Evolutionary conservation across 1,284 basidiomycete species (phyloP).

Genomic region (Trichosporon inkin): DNA sequence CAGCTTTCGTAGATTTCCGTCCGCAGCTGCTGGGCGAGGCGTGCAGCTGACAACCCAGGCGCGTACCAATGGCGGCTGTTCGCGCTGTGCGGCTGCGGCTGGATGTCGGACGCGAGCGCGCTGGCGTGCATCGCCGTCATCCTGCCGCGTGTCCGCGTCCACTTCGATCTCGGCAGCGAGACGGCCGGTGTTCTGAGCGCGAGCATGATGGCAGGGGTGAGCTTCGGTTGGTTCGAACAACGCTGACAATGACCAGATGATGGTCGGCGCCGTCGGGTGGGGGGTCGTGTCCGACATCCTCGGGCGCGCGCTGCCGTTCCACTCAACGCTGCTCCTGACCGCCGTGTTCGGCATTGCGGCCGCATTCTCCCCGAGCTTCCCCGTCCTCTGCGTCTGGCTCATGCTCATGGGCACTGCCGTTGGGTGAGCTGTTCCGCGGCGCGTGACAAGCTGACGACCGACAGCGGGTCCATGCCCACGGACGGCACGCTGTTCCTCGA

Average conservation of each 20-base stretch:
- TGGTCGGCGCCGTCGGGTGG: slow-evolving; percentile 90
- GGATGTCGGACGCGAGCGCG: slow-evolving; percentile 54
- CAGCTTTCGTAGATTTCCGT: no score
- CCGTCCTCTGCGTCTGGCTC: slow-evolving; percentile 66
- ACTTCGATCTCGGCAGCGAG: slow-evolving; percentile 58
- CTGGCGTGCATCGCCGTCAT: slow-evolving; percentile 64
- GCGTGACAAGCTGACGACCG: background rate
- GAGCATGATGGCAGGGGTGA: slow-evolving; percentile 55
- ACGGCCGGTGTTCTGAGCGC: slow-evolving; percentile 36
- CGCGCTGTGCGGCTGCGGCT: slow-evolving; percentile 73
- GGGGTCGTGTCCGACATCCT: slow-evolving; percentile 79
- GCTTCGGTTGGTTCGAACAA: slow-evolving; percentile 27
- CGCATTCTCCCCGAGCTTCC: slow-evolving; percentile 70
- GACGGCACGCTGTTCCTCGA: slow-evolving; percentile 92
- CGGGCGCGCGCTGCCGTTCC: slow-evolving; percentile 85
- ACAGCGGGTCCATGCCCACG: slow-evolving; percentile 79
- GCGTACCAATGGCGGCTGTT: slow-evolving; percentile 25
- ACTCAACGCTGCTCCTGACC: slow-evolving; percentile 84
- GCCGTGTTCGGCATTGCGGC: slow-evolving; percentile 81
- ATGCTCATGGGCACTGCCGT: slow-evolving; percentile 89
- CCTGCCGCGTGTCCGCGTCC: slow-evolving; percentile 83
- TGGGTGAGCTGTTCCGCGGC: slow-evolving; percentile 33
- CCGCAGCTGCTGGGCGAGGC: no score
- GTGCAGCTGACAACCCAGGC: slow-evolving; percentile 26
- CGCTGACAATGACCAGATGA: slow-evolving; percentile 66